Conservation (phyloP, 2,329 filamentous ascomycete genomes). For the Mariannaea elegans region DNA sequence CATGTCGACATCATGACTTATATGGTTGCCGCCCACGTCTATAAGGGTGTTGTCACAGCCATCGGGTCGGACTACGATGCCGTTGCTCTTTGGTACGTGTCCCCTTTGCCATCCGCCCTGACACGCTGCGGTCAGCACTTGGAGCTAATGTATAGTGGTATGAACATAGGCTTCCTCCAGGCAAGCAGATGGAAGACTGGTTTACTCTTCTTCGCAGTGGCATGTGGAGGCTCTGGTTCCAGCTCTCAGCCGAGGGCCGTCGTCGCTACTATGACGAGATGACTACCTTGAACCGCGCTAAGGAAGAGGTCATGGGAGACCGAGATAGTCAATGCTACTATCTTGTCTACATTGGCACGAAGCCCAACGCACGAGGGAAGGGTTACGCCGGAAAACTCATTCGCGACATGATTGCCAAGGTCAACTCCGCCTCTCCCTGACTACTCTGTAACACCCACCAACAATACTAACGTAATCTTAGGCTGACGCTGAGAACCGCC, state of each 20-base stretch:
- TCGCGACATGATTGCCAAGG: slow-evolving; percentile 71
- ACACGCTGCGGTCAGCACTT: too few relatives aligned
- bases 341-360: slow-evolving; percentile 84
- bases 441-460: neutral
- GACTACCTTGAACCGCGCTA: slow-evolving; percentile 76
- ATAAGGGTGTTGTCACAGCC: slow-evolving; percentile 77
- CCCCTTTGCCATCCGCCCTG: neutral
- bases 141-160: slow-evolving; percentile 9
- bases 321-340: slow-evolving; percentile 78
- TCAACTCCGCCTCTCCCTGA: slow-evolving; percentile 43
- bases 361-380: slow-evolving; percentile 72
- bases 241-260: slow-evolving; percentile 76
- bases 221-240: slow-evolving; percentile 80
- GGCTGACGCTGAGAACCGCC: slow-evolving; percentile 73
- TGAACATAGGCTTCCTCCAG: slow-evolving; percentile 74
- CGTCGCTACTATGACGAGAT: slow-evolving; percentile 81
- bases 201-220: slow-evolving; percentile 77
- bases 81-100: slow-evolving; percentile 78
- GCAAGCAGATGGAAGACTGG: slow-evolving; percentile 76
- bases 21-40: slow-evolving; percentile 77
- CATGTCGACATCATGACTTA: slow-evolving; percentile 83
- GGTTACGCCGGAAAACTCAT: slow-evolving; percentile 79
- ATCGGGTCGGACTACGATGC: slow-evolving; percentile 80
- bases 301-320: slow-evolving; percentile 72
- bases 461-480: slow-evolving; percentile 38